Conservation (phyloP, 208 protist species). For the Leishmania aethiopica region DNA sequence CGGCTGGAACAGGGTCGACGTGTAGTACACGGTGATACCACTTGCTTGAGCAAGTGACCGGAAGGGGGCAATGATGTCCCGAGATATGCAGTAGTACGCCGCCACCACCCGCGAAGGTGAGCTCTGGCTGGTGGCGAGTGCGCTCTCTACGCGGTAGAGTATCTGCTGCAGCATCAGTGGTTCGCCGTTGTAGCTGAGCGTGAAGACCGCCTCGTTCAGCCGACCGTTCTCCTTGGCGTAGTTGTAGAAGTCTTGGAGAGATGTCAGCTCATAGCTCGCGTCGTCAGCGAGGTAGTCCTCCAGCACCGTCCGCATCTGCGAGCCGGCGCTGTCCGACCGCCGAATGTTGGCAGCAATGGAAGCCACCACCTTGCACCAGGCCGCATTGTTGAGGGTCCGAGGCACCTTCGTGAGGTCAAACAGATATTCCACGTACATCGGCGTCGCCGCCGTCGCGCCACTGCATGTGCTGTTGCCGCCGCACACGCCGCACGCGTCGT, state of each 20-base stretch:
- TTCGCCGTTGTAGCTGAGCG: background rate
- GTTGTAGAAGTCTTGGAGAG: conserved; percentile 26
- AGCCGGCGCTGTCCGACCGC: conserved; percentile 2
- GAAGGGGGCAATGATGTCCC: conserved; percentile 3
- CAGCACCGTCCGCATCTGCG: conserved; percentile 19
- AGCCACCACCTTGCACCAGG: conserved; percentile 15
- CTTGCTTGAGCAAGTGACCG: background rate
- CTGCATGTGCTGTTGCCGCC: conserved; percentile 45
- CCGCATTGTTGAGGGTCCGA: background rate
- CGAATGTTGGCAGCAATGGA: conserved; percentile 6
- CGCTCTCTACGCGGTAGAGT: conserved; percentile 23
- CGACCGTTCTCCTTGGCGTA: conserved; percentile 26
- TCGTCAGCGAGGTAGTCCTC: conserved; percentile 33
- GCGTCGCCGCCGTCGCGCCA: conserved; percentile 2
- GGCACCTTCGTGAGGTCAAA: conserved; percentile 30
- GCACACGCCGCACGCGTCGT: conserved; percentile 63
- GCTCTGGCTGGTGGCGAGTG: conserved; percentile 14
- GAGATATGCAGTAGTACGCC: conserved; percentile 27
- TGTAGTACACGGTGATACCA: conserved; percentile 20
- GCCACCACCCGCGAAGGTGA: conserved; percentile 1
- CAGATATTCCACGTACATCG: conserved; percentile 40
- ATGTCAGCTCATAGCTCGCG: background rate
- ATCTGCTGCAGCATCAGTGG: conserved; percentile 20
- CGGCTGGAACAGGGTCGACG: conserved; percentile 29
- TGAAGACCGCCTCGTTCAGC: conserved; percentile 34